Conservation (phyloP, 1,139 yeast species). For the Petasospora fabianii region DNA sequence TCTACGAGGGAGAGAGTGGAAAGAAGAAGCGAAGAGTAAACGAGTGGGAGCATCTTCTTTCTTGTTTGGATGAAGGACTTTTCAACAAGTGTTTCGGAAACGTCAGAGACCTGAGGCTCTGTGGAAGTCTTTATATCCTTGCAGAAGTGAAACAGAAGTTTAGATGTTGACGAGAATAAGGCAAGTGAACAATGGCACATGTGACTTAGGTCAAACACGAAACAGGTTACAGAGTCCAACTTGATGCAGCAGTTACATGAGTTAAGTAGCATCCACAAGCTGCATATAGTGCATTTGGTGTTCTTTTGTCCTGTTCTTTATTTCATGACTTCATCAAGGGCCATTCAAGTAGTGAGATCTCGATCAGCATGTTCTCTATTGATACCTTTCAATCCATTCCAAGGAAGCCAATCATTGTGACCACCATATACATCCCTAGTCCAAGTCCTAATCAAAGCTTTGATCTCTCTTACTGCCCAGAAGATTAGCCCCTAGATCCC, state of each 20-base stretch:
- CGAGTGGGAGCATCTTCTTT: conserved; percentile 2
- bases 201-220: neutral
- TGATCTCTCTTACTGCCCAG: neutral
- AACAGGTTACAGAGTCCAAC: neutral
- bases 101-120: neutral
- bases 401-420: neutral
- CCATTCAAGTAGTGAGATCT: too few relatives aligned
- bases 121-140: neutral
- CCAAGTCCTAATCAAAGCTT: neutral
- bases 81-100: neutral
- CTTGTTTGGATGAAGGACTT: neutral
- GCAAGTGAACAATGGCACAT: conserved; percentile 2
- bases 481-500: neutral
- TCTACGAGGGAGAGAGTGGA: neutral
- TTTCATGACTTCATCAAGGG: too few relatives aligned
- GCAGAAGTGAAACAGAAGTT: neutral
- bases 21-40: neutral
- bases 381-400: neutral
- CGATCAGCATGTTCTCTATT: neutral
- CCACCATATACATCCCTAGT: neutral
- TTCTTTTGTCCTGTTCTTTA: too few relatives aligned
- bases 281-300: neutral
- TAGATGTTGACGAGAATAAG: neutral
- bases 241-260: neutral
- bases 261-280: neutral